Evolutionary conservation across 148 eudicot genomes (phyloP).

Genomic region (Vaccinium corymbosum): DNA sequence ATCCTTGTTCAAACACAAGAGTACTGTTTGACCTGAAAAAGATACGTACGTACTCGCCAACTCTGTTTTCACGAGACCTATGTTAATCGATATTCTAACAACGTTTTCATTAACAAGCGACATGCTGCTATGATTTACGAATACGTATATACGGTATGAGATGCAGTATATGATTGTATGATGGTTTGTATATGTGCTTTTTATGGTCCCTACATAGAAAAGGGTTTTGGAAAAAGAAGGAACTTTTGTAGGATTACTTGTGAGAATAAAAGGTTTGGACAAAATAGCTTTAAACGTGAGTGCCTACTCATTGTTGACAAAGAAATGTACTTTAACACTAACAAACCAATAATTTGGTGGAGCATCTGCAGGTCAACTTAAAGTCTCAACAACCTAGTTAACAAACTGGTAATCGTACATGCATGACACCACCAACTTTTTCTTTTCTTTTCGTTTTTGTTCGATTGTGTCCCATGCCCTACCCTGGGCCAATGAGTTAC

Average conservation of each 20-base stretch:
- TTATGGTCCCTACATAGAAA: neutral
- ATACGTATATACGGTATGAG: neutral
- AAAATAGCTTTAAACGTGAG: neutral
- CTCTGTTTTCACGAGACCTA: neutral
- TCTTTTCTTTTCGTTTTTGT: neutral
- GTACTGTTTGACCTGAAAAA: neutral
- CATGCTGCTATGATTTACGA: neutral
- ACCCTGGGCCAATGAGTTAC: neutral
- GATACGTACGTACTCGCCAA: neutral
- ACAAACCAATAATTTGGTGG: neutral
- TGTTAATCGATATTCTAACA: neutral
- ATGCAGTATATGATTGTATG: neutral
- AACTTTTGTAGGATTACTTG: too few relatives aligned
- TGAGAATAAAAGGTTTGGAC: neutral
- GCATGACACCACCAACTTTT: neutral
- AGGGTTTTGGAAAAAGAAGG: too few relatives aligned
- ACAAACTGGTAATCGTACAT: neutral
- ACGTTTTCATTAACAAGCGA: neutral
- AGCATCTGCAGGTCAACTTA: neutral
- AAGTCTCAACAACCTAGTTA: neutral
- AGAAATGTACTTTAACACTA: neutral
- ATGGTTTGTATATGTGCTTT: neutral
- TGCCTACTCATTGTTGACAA: slow-evolving; percentile 2
- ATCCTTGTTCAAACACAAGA: neutral
- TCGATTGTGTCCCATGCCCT: neutral